Conservation (phyloP, 106 monocot species). For the Xerophyta viscosa region DNA sequence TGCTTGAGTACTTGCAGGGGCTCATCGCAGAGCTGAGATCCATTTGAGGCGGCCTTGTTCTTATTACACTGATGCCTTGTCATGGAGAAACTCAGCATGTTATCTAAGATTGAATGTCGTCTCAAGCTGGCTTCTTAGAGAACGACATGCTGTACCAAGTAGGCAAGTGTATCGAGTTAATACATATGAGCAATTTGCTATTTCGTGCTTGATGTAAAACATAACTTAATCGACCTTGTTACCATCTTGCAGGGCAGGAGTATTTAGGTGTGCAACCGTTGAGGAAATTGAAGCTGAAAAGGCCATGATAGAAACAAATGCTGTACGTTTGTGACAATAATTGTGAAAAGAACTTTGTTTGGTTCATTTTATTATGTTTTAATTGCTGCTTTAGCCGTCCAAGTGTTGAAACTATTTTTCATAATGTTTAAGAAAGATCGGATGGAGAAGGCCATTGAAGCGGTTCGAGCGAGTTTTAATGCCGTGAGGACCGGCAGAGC, state of each 20-base stretch:
- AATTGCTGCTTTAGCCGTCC: no score
- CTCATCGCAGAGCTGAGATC: neutral
- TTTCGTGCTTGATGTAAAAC: neutral
- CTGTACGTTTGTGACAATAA: slow-evolving; percentile 28
- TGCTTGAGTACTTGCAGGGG: neutral
- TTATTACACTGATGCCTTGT: neutral
- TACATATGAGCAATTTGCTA: no score
- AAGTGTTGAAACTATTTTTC: neutral
- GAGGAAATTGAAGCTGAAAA: slow-evolving; percentile 94
- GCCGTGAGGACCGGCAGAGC: slow-evolving; percentile 92
- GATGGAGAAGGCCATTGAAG: slow-evolving; percentile 94
- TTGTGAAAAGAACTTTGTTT: neutral
- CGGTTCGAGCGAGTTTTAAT: slow-evolving; percentile 61
- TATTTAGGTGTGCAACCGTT: slow-evolving; percentile 62
- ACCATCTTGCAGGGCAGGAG: slow-evolving; percentile 33
- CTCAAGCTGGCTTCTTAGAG: neutral
- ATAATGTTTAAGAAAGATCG: slow-evolving; percentile 55
- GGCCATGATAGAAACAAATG: slow-evolving; percentile 56
- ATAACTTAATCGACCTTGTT: neutral
- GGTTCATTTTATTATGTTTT: no score
- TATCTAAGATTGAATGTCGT: neutral
- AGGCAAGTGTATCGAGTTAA: slow-evolving; percentile 1
- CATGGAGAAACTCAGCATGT: neutral
- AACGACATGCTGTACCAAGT: neutral
- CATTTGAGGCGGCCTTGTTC: neutral